Evolutionary conservation across 805 yeast genomes (phyloP).

Genomic region (Ogataea ganodermae): DNA sequence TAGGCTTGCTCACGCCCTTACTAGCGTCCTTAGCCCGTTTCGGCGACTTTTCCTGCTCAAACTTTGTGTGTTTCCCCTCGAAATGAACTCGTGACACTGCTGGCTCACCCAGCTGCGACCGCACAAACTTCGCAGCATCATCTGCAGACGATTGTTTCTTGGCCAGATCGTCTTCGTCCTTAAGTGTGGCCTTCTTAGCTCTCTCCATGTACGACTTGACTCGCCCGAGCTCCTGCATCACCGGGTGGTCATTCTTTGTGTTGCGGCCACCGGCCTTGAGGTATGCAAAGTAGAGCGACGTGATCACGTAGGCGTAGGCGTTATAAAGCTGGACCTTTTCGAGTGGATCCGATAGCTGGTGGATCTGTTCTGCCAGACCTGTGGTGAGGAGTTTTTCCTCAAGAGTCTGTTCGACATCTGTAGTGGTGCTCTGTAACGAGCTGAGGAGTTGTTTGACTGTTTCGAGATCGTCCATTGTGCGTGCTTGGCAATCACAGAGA

Average conservation of each 20-base stretch:
- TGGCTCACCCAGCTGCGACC: conserved; percentile 35
- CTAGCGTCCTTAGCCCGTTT: conserved; percentile 1
- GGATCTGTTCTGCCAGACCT: conserved; percentile 42
- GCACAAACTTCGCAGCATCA: conserved; percentile 46
- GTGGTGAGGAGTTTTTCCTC: conserved; percentile 37
- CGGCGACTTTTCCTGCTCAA: conserved; percentile 25
- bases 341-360: conserved; percentile 19
- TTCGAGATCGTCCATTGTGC: conserved; percentile 48
- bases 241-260: conserved; percentile 53
- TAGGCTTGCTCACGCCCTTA: conserved; percentile 4
- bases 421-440: conserved; percentile 38
- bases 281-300: conserved; percentile 60
- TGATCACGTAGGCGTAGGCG: conserved; percentile 49
- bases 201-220: conserved; percentile 69
- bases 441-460: conserved; percentile 42
- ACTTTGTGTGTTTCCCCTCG: conserved; percentile 55
- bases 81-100: conserved; percentile 56
- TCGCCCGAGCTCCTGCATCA: conserved; percentile 65
- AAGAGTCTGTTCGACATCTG: conserved; percentile 34
- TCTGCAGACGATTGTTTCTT: conserved; percentile 29
- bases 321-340: conserved; percentile 38
- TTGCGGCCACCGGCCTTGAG: conserved; percentile 60
- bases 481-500: too few species aligned
- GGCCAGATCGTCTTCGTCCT: conserved; percentile 28
- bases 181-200: conserved; percentile 43